Conservation (phyloP, 2,329 filamentous ascomycete species). For the Colletotrichum filicis region DNA sequence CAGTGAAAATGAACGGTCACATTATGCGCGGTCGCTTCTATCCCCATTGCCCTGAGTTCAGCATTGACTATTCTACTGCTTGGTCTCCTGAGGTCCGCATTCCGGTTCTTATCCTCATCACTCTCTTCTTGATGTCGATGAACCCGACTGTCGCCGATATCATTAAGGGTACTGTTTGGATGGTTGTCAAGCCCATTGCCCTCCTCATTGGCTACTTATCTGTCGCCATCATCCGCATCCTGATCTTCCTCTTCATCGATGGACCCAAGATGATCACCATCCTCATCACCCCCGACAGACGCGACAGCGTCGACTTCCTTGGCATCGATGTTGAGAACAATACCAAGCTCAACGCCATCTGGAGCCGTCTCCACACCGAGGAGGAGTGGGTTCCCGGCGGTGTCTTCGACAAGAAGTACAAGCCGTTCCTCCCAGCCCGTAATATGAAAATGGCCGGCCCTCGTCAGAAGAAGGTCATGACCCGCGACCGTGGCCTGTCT, state of each 20-base stretch:
- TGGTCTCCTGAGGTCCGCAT: constrained; percentile 23
- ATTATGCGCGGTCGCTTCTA: constrained; percentile 19
- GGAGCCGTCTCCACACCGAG: constrained; percentile 7
- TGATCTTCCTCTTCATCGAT: constrained; percentile 30
- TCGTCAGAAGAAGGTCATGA: constrained; percentile 29
- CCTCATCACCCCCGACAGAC: not conserved
- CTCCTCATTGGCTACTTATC: constrained; percentile 15
- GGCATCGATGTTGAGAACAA: constrained; percentile 12
- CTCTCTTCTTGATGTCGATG: constrained; percentile 16
- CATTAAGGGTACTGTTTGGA: constrained; percentile 13
- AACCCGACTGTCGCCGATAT: constrained; percentile 10
- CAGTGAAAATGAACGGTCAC: constrained; percentile 18
- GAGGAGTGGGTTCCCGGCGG: not conserved
- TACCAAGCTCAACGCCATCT: constrained; percentile 32
- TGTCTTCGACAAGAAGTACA: constrained; percentile 33
- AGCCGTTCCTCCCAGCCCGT: constrained; percentile 13
- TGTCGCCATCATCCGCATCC: constrained; percentile 8
- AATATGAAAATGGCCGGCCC: constrained; percentile 23
- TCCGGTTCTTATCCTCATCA: constrained; percentile 9
- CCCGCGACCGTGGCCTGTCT: constrained; percentile 21
- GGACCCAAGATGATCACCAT: constrained; percentile 10
- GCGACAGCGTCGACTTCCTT: not conserved
- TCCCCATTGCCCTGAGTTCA: constrained; percentile 4
- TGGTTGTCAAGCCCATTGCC: constrained; percentile 20
- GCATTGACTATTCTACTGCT: constrained; percentile 14